Percentiles rank a stretch among this genome's conserved stretches.
These are phyloP conservation scores for Huiozyma naganishii DNA, from an alignment of 805 yeast genomes.

Conservation along the genomic window DNA sequence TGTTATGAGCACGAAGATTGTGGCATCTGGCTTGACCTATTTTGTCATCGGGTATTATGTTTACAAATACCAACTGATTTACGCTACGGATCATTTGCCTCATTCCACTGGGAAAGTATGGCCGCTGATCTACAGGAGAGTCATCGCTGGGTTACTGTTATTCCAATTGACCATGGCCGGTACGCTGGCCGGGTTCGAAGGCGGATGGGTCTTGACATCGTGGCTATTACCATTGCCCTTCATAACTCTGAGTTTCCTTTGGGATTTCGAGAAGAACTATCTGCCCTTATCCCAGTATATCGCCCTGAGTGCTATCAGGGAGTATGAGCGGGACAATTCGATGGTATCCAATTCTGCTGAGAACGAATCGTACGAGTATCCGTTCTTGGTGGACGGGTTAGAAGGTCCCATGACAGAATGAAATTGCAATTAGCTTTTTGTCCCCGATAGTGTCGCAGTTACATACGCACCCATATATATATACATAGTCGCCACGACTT, in stretches of 20 bases:
- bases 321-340: slow-evolving; percentile 29
- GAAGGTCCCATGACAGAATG: slow-evolving; percentile 78
- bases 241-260: slow-evolving; percentile 51
- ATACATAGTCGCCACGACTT: not conserved
- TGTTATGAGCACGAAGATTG: slow-evolving; percentile 77
- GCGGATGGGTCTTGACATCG: slow-evolving; percentile 66
- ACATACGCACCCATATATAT: not conserved
- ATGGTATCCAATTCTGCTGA: slow-evolving; percentile 15
- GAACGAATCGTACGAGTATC: slow-evolving; percentile 59
- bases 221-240: slow-evolving; percentile 69
- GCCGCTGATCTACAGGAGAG: slow-evolving; percentile 81
- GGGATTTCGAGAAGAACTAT: slow-evolving; percentile 74
- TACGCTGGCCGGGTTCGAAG: slow-evolving; percentile 63
- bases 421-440: not conserved
- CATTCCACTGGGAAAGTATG: slow-evolving; percentile 95
- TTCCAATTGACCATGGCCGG: slow-evolving; percentile 94
- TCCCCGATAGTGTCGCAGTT: not conserved
- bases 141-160: slow-evolving; percentile 66
- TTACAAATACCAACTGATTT: slow-evolving; percentile 80
- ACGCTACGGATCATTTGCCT: slow-evolving; percentile 88
- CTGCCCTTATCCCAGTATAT: slow-evolving; percentile 75
- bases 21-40: slow-evolving; percentile 74
- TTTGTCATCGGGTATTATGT: slow-evolving; percentile 80
- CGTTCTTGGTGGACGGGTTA: slow-evolving; percentile 52
- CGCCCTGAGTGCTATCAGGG: slow-evolving; percentile 71